phyloP scores from a whole-genome alignment of 192 early-diverging fungal genomes.

The Backusella luteola region DNA sequence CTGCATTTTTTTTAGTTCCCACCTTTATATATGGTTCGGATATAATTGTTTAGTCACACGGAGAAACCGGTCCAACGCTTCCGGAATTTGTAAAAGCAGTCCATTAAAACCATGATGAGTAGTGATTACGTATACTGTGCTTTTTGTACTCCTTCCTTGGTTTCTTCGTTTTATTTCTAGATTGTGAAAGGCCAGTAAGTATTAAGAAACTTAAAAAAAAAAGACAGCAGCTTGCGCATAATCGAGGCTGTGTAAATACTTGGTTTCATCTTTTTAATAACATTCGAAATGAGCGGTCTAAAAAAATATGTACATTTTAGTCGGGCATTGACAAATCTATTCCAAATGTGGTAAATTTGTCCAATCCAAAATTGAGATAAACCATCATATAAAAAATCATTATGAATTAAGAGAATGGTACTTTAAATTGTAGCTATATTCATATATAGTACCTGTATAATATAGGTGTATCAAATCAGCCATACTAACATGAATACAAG shows the following conservation, averaged over 20 bases:
- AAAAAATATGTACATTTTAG: background rate
- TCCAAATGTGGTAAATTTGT: background rate
- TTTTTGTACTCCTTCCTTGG: background rate
- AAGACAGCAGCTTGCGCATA: too few species aligned
- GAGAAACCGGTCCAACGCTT: background rate
- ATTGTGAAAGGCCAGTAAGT: background rate
- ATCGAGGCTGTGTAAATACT: background rate
- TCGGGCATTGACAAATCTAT: background rate
- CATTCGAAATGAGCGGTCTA: background rate
- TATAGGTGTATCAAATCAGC: too few species aligned
- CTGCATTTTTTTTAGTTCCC: background rate
- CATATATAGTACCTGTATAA: too few species aligned
- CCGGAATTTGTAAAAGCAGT: constrained; percentile 2
- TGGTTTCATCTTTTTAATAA: background rate
- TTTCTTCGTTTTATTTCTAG: background rate
- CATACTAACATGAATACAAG: too few species aligned
- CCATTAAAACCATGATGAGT: background rate
- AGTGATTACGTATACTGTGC: background rate
- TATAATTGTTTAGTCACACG: background rate
- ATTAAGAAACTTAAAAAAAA: background rate
- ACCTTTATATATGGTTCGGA: background rate
- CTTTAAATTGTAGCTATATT: background rate
- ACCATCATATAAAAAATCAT: background rate
- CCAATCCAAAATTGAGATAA: background rate
- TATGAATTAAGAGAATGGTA: background rate